These are phyloP conservation scores for Sphaerosporella brunnea DNA, from an alignment of 495 filamentous ascomycete genomes.

Conservation along the genomic window DNA sequence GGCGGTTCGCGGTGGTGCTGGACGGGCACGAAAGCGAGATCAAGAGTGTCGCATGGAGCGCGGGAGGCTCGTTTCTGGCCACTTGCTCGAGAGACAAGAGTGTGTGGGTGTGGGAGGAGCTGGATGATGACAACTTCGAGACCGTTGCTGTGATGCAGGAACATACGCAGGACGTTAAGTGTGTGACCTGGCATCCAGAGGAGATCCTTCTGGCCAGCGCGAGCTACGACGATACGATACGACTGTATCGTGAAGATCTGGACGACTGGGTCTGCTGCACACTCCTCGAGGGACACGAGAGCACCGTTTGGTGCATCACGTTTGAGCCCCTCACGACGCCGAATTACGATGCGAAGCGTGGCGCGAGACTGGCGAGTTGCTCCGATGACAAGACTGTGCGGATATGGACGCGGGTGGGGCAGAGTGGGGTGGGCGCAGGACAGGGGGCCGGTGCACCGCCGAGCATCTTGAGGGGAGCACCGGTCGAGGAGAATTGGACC, in stretches of 20 bases:
- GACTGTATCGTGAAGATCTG: conserved; percentile 82
- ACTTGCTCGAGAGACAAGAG: conserved; percentile 83
- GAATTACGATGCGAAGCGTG: conserved; percentile 21
- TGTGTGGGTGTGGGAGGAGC: conserved; percentile 98
- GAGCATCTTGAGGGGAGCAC: conserved; percentile 58
- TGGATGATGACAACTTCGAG: conserved; percentile 84
- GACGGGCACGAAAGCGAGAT: conserved; percentile 92
- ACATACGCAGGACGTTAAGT: conserved; percentile 88
- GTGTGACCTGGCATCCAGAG: conserved; percentile 72
- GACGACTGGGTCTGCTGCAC: conserved; percentile 80
- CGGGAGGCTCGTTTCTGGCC: conserved; percentile 63
- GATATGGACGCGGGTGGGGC: conserved; percentile 47
- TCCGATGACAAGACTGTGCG: conserved; percentile 63
- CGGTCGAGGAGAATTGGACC: conserved; percentile 62
- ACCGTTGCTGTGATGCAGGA: conserved; percentile 86
- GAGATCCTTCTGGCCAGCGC: conserved; percentile 59
- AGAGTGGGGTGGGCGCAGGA: conserved; percentile 12
- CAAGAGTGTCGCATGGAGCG: conserved; percentile 66
- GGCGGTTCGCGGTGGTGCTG: conserved; percentile 70
- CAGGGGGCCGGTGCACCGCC: conserved; percentile 37
- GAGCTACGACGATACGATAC: conserved; percentile 81
- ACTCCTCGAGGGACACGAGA: conserved; percentile 54
- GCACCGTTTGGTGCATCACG: conserved; percentile 74
- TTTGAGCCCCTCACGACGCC: conserved; percentile 46
- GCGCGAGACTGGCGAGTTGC: conserved; percentile 48